These are phyloP conservation scores for Polyporus tsugae DNA, from an alignment of 1,284 basidiomycete genomes.

Conservation along the genomic window DNA sequence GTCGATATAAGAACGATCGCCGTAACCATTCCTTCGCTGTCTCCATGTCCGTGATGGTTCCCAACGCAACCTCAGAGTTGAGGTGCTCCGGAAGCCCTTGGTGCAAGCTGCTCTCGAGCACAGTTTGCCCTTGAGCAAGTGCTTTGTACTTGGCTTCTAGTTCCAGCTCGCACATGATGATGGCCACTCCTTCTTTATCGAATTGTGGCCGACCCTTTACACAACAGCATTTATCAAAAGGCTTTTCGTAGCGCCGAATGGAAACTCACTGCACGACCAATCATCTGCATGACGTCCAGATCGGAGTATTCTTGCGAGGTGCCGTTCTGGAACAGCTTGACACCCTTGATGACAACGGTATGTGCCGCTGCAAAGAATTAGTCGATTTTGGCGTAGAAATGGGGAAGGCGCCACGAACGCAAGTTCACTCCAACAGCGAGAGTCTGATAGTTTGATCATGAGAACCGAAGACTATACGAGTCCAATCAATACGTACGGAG, in stretches of 20 bases:
- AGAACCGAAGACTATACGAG: neutral
- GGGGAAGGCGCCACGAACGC: constrained; percentile 55
- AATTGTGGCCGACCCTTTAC: constrained; percentile 91
- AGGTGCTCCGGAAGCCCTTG: constrained; percentile 87
- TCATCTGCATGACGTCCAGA: constrained; percentile 87
- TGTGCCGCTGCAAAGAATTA: constrained; percentile 64
- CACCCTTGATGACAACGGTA: constrained; percentile 85
- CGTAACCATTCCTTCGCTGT: constrained; percentile 84
- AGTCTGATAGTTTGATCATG: constrained; percentile 56
- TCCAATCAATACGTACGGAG: constrained; percentile 53
- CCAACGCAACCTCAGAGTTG: constrained; percentile 91
- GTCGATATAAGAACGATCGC: constrained; percentile 83
- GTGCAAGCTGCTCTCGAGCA: constrained; percentile 88
- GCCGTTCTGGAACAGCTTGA: constrained; percentile 75
- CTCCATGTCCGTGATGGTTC: constrained; percentile 74
- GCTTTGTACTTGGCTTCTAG: constrained; percentile 76
- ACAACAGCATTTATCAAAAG: too few species aligned
- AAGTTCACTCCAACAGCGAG: constrained; percentile 91
- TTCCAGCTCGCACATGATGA: constrained; percentile 83
- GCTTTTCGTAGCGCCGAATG: neutral
- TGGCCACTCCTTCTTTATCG: constrained; percentile 79
- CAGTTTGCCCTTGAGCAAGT: constrained; percentile 71
- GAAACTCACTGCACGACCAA: constrained; percentile 76
- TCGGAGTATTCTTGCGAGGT: constrained; percentile 79
- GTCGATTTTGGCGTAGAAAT: neutral